Conservation (phyloP, 192 early-diverging fungal genomes). For the Dissophora globulifera region DNA sequence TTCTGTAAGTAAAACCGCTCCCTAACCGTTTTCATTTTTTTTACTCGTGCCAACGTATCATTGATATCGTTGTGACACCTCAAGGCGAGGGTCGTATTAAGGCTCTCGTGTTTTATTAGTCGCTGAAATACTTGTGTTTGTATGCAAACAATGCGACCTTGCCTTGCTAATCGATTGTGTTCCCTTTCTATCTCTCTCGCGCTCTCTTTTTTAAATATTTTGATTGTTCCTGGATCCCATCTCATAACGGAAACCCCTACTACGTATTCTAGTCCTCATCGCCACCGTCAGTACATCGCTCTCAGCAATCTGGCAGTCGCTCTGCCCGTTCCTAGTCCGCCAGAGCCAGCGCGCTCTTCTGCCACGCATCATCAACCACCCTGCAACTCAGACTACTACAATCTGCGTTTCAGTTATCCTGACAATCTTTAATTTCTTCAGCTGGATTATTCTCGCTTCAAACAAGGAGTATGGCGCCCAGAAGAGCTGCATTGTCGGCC, state of each 20-base stretch:
- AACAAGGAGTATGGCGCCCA: conserved; percentile 29
- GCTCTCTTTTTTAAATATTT: neutral
- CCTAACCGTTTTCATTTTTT: neutral
- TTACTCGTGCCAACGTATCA: neutral
- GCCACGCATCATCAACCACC: conserved; percentile 48
- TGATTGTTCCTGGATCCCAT: too few relatives aligned
- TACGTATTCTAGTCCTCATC: conserved; percentile 21
- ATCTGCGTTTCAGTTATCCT: conserved; percentile 40
- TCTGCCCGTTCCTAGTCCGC: conserved; percentile 44
- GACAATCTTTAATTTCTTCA: conserved; percentile 51
- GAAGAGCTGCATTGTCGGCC: conserved; percentile 7
- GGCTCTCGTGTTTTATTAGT: conserved; percentile 2
- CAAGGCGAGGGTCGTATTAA: neutral
- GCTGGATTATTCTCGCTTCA: conserved; percentile 36
- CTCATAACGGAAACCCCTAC: neutral
- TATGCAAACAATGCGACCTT: neutral
- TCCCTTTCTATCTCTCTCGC: neutral
- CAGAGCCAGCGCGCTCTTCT: conserved; percentile 41
- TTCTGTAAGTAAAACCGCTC: conserved; percentile 30
- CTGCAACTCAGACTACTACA: conserved; percentile 43
- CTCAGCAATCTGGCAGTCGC: conserved; percentile 45
- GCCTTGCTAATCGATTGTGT: neutral
- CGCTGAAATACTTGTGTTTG: too few relatives aligned
- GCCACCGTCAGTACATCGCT: conserved; percentile 36
- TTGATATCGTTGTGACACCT: neutral